These are phyloP conservation scores for Aspergillus sp. DNA, from an alignment of 2,329 filamentous ascomycete genomes.

Conservation along the genomic window DNA sequence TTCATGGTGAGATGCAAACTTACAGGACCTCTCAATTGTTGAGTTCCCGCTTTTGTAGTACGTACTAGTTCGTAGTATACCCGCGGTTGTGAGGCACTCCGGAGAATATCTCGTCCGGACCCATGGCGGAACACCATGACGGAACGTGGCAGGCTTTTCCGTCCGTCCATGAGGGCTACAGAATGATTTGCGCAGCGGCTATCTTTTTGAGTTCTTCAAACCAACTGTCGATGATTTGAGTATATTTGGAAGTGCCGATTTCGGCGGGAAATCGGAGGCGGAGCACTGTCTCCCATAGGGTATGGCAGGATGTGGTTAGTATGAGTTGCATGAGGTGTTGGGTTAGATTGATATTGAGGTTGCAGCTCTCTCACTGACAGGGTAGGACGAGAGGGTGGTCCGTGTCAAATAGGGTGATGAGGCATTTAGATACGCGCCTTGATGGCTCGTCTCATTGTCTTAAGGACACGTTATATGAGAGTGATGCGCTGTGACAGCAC, in stretches of 20 bases:
- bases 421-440: background rate
- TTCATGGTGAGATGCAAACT: background rate
- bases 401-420: constrained; percentile 2
- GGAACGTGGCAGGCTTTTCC: constrained; percentile 10
- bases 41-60: background rate
- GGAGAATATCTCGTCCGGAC: constrained; percentile 17
- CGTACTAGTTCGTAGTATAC: background rate
- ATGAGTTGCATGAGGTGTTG: background rate
- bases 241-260: constrained; percentile 19
- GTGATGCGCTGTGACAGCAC: background rate
- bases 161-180: background rate
- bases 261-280: constrained; percentile 13
- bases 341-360: background rate
- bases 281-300: constrained; percentile 11
- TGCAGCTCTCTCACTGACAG: background rate
- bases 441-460: background rate
- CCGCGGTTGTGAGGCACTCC: background rate
- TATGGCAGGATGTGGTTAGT: background rate
- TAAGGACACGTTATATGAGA: background rate
- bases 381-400: background rate
- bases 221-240: background rate
- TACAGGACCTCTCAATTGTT: background rate
- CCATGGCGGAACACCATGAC: constrained; percentile 3
- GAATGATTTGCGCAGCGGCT: background rate
- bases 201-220: background rate